Conservation (phyloP, 306 rosid species). For the Cicer judaicum region DNA sequence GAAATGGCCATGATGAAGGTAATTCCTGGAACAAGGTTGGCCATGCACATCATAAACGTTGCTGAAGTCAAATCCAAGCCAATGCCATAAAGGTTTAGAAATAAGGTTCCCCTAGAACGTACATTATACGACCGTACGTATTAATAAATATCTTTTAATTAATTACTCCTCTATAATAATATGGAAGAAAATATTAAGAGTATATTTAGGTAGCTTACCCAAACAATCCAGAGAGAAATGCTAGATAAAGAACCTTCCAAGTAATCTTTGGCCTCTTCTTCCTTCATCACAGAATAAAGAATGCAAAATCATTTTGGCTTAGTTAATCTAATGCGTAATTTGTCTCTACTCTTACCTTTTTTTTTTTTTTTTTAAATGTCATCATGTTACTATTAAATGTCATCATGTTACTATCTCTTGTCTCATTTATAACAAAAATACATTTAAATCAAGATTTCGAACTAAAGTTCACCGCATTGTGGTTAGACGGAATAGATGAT, state of each 20-base stretch:
- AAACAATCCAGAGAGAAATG: constrained; percentile 63
- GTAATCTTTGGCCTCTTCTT: constrained; percentile 64
- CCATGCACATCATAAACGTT: constrained; percentile 58
- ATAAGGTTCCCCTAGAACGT: constrained; percentile 56
- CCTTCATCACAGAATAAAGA: constrained; percentile 26
- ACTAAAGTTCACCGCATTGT: too few species aligned
- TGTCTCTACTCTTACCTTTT: too few species aligned
- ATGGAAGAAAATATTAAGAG: neutral
- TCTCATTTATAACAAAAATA: too few species aligned
- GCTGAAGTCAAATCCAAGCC: constrained; percentile 57
- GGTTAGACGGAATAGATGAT: too few species aligned
- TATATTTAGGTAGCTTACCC: constrained; percentile 49
- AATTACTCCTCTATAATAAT: neutral
- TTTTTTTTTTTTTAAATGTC: too few species aligned
- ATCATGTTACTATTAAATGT: too few species aligned
- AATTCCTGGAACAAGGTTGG: constrained; percentile 58
- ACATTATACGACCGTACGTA: neutral
- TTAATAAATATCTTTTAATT: neutral
- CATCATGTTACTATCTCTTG: too few species aligned
- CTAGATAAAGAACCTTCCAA: constrained; percentile 51
- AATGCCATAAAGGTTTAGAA: constrained; percentile 49
- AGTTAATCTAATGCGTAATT: neutral
- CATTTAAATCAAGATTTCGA: too few species aligned
- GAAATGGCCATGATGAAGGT: constrained; percentile 58
- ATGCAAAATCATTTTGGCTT: neutral